Percentiles rank a stretch among this genome's conserved stretches.
These are phyloP conservation scores for Malus domestica DNA, from an alignment of 306 rosid genomes.

Conservation along the genomic window ASM211411v1 NC_041803.1:9963001-9963500, in stretches of 20 bases:
- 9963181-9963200: conserved; percentile 60
- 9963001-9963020: conserved; percentile 77
- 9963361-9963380: conserved; percentile 53
- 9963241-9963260: conserved; percentile 60
- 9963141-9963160: conserved; percentile 36
- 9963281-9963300: conserved; percentile 41
- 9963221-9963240: conserved; percentile 50
- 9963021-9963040: conserved; percentile 61
- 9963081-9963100: neutral
- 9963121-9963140: conserved; percentile 17
- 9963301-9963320: conserved; percentile 71
- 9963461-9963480: conserved; percentile 55
- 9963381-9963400: conserved; percentile 68
- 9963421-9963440: conserved; percentile 55
- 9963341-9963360: conserved; percentile 34
- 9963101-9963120: neutral
- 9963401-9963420: conserved; percentile 48
- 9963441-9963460: conserved; percentile 39
- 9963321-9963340: conserved; percentile 50
- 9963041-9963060: conserved; percentile 61
- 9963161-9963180: conserved; percentile 55
- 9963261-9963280: conserved; percentile 77
- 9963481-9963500: conserved; percentile 77
- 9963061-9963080: neutral
- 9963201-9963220: conserved; percentile 51